Percentiles rank a stretch among this genome's conserved stretches.
These are phyloP conservation scores for Boletus sp. DNA, from an alignment of 1,284 basidiomycete species.

Conservation along the genomic window DNA sequence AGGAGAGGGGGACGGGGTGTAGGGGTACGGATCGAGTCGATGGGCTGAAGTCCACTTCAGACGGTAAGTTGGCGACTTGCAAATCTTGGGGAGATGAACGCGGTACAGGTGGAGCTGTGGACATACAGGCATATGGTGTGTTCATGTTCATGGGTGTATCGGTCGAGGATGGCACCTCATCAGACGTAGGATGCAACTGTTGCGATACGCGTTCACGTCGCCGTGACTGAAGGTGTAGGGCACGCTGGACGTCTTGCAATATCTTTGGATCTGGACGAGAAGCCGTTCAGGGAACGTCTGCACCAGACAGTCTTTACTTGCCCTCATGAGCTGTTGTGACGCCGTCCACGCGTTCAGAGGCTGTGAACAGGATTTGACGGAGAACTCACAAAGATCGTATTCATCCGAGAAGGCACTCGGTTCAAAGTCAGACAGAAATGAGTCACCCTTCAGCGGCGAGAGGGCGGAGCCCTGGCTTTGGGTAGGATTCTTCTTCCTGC, in stretches of 20 bases:
- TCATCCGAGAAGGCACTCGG: constrained; percentile 57
- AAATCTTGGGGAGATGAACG: constrained; percentile 36
- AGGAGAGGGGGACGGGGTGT: constrained; percentile 61
- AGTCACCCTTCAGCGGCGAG: constrained; percentile 23
- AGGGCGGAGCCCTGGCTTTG: constrained; percentile 14
- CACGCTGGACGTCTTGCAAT: constrained; percentile 70
- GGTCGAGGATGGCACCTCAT: constrained; percentile 24
- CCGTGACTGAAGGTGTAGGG: constrained; percentile 62
- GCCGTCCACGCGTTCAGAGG: constrained; percentile 16
- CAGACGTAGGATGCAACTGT: constrained; percentile 31
- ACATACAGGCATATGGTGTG: constrained; percentile 35
- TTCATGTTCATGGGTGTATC: constrained; percentile 20
- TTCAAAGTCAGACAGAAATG: constrained; percentile 33
- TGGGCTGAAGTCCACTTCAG: constrained; percentile 71
- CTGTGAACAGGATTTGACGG: constrained; percentile 7
- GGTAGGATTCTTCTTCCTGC: constrained; percentile 18
- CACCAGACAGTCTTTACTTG: constrained; percentile 30
- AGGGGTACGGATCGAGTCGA: constrained; percentile 43
- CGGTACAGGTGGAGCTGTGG: constrained; percentile 24
- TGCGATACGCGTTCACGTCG: constrained; percentile 57
- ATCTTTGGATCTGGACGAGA: constrained; percentile 57
- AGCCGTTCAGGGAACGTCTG: constrained; percentile 10
- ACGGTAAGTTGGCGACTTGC: constrained; percentile 28
- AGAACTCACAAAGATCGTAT: constrained; percentile 63
- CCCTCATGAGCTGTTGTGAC: constrained; percentile 58